Conservation (phyloP, 2,329 filamentous ascomycete species). For the Dactylonectria estremocensis region DNA sequence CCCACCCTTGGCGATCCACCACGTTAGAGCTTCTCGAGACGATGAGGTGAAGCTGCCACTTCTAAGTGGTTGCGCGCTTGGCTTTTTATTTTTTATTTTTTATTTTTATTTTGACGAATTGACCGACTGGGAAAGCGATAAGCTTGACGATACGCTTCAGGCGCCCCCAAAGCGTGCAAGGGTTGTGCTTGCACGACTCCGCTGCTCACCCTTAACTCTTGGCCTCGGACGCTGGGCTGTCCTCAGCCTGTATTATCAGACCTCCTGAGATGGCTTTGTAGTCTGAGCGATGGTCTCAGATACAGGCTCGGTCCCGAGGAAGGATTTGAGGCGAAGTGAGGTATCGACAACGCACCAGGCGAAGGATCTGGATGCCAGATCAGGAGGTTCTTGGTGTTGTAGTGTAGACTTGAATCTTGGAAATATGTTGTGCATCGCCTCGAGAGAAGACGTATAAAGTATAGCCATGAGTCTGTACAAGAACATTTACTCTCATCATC, state of each 20-base stretch:
- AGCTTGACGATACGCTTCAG: neutral
- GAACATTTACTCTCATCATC: neutral
- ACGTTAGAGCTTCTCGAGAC: neutral
- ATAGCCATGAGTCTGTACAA: neutral
- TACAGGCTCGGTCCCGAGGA: neutral
- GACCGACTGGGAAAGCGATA: neutral
- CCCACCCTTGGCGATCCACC: neutral
- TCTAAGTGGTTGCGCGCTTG: neutral
- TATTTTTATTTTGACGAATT: slow-evolving; percentile 2
- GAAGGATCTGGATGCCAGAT: neutral
- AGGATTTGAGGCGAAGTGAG: neutral
- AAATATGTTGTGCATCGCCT: neutral
- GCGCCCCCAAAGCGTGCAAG: neutral
- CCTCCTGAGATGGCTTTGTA: neutral
- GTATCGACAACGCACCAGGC: neutral
- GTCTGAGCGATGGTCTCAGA: neutral
- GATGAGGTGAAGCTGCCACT: neutral
- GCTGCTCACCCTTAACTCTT: neutral
- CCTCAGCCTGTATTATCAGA: neutral
- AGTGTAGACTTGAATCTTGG: neutral
- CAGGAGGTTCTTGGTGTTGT: neutral
- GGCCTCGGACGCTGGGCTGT: neutral
- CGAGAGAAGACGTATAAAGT: neutral
- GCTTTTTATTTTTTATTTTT: too few species aligned
- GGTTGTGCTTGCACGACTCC: neutral